Conservation (phyloP, 495 filamentous ascomycete species). For the Saxophila tyrrhenica region DNA sequence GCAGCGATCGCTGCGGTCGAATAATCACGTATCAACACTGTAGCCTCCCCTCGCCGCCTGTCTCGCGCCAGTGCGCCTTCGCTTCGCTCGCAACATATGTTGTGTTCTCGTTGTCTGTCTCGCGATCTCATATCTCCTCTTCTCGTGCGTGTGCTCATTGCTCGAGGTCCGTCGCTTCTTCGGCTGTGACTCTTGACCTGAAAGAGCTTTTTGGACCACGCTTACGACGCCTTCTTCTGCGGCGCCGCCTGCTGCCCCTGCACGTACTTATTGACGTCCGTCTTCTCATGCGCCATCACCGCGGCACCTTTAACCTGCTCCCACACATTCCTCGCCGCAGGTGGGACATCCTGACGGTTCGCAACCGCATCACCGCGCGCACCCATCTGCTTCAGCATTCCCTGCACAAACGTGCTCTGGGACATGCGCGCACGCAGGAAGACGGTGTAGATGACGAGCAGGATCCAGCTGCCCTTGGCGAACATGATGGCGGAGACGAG, state of each 20-base stretch:
- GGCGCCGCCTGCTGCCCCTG: slow-evolving; percentile 39
- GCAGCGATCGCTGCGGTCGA: background rate
- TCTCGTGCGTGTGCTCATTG: background rate
- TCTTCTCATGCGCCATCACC: slow-evolving; percentile 63
- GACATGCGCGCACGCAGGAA: slow-evolving; percentile 86
- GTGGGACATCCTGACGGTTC: slow-evolving; percentile 77
- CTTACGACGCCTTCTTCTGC: slow-evolving; percentile 44
- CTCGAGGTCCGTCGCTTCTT: background rate
- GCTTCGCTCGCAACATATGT: background rate
- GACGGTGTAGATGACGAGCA: slow-evolving; percentile 70
- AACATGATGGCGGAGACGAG: slow-evolving; percentile 70
- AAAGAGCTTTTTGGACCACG: background rate
- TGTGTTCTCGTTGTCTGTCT: background rate
- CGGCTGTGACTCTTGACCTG: background rate
- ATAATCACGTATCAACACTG: background rate
- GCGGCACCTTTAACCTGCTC: slow-evolving; percentile 62
- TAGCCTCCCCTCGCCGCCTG: background rate
- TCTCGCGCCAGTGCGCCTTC: background rate
- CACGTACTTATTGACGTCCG: slow-evolving; percentile 63
- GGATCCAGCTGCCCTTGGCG: slow-evolving; percentile 79
- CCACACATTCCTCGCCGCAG: slow-evolving; percentile 73
- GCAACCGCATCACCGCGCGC: slow-evolving; percentile 68
- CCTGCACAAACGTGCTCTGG: slow-evolving; percentile 85
- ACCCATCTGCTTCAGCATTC: slow-evolving; percentile 59
- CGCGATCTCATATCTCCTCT: background rate